A percentile compares a stretch with the other conserved stretches of the same genome.
These are phyloP conservation scores for Hypoxylon sp. DNA, from an alignment of 2,329 filamentous ascomycete genomes.

Conservation along the genomic window DNA sequence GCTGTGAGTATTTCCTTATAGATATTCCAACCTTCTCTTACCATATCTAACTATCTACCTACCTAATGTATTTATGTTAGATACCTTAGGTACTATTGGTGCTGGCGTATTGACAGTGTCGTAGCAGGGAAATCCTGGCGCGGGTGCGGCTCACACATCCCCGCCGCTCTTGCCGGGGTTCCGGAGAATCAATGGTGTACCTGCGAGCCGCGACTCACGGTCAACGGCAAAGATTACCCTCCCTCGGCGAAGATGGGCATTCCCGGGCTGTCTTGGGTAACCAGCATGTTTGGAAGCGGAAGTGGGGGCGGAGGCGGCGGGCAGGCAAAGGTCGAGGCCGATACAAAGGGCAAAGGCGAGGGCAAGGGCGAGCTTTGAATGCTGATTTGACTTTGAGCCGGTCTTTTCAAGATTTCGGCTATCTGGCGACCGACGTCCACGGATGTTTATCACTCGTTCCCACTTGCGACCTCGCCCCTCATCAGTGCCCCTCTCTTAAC, in stretches of 20 bases:
- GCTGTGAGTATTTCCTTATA: constrained; percentile 36
- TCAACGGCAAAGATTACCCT: constrained; percentile 61
- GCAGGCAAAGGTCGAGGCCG: constrained; percentile 9
- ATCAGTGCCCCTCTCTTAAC: constrained; percentile 24
- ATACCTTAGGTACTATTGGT: not conserved
- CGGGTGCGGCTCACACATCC: constrained; percentile 63
- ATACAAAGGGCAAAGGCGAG: constrained; percentile 35
- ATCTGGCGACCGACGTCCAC: too few species aligned
- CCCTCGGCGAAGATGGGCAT: constrained; percentile 57
- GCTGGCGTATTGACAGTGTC: constrained; percentile 6
- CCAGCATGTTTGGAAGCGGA: constrained; percentile 47
- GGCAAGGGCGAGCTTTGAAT: constrained; percentile 40
- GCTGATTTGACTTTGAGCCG: not conserved
- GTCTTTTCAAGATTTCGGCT: constrained; percentile 8
- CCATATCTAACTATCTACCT: not conserved
- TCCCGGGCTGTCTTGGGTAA: constrained; percentile 57
- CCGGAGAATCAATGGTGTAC: constrained; percentile 62
- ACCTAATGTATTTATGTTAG: too few species aligned
- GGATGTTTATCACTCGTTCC: not conserved
- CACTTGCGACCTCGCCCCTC: constrained; percentile 33
- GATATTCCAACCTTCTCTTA: not conserved
- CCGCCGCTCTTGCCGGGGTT: constrained; percentile 58
- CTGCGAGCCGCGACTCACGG: constrained; percentile 59
- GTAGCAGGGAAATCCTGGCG: constrained; percentile 63
- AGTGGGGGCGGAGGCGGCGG: constrained; percentile 24